A percentile compares a stretch with the other conserved stretches of the same genome.
phyloP scores from a whole-genome alignment of 768 basidiomycete genomes.

The Tylopilus felleus region DNA sequence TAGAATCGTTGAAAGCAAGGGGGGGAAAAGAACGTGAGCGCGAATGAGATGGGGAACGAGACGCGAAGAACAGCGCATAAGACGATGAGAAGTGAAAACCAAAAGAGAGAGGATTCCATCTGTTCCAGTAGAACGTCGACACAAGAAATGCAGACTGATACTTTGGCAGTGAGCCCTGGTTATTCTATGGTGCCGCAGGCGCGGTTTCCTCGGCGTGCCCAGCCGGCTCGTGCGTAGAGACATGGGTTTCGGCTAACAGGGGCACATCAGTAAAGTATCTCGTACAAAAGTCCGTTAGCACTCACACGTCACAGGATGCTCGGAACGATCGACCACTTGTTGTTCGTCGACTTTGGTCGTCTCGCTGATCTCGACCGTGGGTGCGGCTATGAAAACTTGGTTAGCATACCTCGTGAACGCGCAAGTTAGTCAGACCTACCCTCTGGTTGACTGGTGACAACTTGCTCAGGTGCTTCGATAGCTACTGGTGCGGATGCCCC shows the following conservation, averaged over 20 bases:
- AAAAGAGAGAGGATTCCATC: background rate
- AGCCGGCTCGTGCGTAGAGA: background rate
- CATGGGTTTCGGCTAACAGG: background rate
- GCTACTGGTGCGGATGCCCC: background rate
- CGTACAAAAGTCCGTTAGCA: background rate
- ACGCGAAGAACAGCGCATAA: background rate
- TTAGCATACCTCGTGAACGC: background rate
- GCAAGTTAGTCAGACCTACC: background rate
- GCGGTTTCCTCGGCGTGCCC: background rate
- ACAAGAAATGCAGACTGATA: background rate
- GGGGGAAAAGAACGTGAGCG: slow-evolving; percentile 8
- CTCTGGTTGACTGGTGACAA: background rate
- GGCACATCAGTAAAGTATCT: slow-evolving; percentile 1
- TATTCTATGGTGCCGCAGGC: slow-evolving; percentile 1
- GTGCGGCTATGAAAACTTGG: background rate
- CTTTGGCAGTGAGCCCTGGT: background rate
- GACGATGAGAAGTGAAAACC: background rate
- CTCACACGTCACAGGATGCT: slow-evolving; percentile 8
- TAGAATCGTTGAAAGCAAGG: slow-evolving; percentile 8
- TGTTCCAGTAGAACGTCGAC: background rate
- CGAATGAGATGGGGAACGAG: background rate
- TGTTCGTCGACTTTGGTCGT: background rate
- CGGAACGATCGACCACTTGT: background rate
- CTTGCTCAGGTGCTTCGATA: background rate
- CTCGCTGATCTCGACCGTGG: background rate